phyloP scores from a whole-genome alignment of 1,284 basidiomycete species.

The Xerocomus tenax region DNA sequence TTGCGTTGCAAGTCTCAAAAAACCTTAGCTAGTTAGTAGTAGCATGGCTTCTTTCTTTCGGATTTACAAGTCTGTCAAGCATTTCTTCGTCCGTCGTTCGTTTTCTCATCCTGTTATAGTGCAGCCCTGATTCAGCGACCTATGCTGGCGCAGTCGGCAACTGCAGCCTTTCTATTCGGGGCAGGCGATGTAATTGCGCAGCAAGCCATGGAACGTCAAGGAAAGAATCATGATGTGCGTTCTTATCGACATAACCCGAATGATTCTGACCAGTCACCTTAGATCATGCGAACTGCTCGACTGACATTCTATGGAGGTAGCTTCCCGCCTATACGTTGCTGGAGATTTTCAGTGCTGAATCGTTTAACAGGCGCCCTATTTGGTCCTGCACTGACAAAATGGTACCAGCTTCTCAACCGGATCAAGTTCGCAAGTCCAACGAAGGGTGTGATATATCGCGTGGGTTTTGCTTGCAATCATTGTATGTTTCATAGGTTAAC shows the following conservation, averaged over 20 bases:
- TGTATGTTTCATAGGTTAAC: neutral
- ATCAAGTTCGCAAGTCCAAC: constrained; percentile 54
- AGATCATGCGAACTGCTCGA: constrained; percentile 66
- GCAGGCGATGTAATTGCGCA: constrained; percentile 79
- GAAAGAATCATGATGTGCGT: constrained; percentile 62
- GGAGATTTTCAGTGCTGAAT: constrained; percentile 6
- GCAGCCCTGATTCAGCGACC: constrained; percentile 56
- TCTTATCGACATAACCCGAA: neutral
- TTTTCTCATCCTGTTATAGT: constrained; percentile 31
- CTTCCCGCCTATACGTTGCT: constrained; percentile 14
- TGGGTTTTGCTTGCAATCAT: constrained; percentile 25
- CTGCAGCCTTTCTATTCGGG: constrained; percentile 64
- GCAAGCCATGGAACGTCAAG: constrained; percentile 65
- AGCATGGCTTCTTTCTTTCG: constrained; percentile 27
- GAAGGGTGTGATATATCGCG: constrained; percentile 51
- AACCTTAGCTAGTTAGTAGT: neutral
- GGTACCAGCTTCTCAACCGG: constrained; percentile 59
- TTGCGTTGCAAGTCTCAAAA: neutral
- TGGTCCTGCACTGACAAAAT: constrained; percentile 64
- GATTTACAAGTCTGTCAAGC: constrained; percentile 25
- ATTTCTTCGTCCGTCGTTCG: neutral
- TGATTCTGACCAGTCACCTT: constrained; percentile 1
- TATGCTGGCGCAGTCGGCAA: constrained; percentile 53
- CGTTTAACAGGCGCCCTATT: constrained; percentile 48
- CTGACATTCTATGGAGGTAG: constrained; percentile 68